These are phyloP conservation scores for Davidsoniella neocaledoniae DNA, from an alignment of 2,329 filamentous ascomycete genomes.

Conservation along the genomic window DNA sequence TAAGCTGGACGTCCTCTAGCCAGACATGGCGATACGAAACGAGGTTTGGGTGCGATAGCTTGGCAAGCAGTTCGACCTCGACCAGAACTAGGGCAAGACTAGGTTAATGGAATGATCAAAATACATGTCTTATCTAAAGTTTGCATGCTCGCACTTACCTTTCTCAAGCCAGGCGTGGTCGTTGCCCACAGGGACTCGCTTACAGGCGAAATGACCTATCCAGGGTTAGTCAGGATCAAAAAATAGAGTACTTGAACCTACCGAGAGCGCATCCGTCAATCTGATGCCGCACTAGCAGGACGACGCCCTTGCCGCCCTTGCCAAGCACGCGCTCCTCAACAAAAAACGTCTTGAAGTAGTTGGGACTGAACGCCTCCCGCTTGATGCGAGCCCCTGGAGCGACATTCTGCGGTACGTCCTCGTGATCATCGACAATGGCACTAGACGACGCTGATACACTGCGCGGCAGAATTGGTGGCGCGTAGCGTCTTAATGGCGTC, in stretches of 20 bases:
- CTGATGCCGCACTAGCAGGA: conserved; percentile 81
- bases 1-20: conserved; percentile 78
- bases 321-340: conserved; percentile 76
- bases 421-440: neutral
- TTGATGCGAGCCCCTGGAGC: conserved; percentile 51
- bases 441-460: neutral
- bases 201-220: conserved; percentile 72
- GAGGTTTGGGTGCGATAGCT: conserved; percentile 82
- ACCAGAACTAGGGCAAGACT: conserved; percentile 40
- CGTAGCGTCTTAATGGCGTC: conserved; percentile 18
- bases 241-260: conserved; percentile 9
- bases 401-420: conserved; percentile 14
- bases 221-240: neutral
- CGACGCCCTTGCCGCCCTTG: conserved; percentile 83
- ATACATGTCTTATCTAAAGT: neutral
- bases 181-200: conserved; percentile 86
- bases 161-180: conserved; percentile 94
- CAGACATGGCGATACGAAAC: conserved; percentile 96
- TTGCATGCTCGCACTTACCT: conserved; percentile 19
- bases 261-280: conserved; percentile 74
- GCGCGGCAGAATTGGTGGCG: neutral
- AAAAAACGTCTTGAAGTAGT: conserved; percentile 90
- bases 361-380: conserved; percentile 70
- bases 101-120: neutral
- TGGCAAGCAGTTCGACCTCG: conserved; percentile 83